Conservation (phyloP, 2,329 filamentous ascomycete genomes). For the Talaromyces marneffei region DNA sequence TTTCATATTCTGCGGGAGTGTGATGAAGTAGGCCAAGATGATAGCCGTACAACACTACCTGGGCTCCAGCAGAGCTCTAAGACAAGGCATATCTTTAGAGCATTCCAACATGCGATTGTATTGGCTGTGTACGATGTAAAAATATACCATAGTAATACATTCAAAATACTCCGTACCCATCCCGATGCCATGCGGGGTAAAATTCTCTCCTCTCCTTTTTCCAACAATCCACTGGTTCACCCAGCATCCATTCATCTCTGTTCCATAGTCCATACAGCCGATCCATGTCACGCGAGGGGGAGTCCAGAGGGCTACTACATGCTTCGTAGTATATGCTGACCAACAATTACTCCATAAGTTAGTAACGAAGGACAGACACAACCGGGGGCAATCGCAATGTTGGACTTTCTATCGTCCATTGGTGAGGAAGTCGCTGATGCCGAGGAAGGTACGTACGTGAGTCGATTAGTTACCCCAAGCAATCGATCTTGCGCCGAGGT, state of each 20-base stretch:
- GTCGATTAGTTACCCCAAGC: no score
- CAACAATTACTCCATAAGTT: not conserved
- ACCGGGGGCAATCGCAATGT: no score
- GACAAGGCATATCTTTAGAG: no score
- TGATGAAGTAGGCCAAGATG: no score
- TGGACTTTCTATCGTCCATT: slow-evolving; percentile 37
- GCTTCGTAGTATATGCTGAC: no score
- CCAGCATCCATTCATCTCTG: not conserved
- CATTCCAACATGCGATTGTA: no score
- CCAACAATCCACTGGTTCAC: not conserved
- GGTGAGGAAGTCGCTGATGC: slow-evolving; percentile 50
- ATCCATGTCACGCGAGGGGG: not conserved
- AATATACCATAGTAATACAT: no score
- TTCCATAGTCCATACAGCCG: no score
- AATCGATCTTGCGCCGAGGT: not conserved
- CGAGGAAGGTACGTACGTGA: slow-evolving; percentile 57
- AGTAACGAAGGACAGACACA: not conserved
- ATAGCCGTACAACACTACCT: no score
- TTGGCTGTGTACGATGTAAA: no score
- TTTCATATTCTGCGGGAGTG: no score
- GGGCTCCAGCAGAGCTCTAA: no score
- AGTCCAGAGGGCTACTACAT: not conserved
- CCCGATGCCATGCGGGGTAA: not conserved
- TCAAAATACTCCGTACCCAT: not conserved
- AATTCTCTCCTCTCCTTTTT: not conserved